A percentile compares a stretch with the other conserved stretches of the same genome.
Evolutionary conservation across 805 yeast species (phyloP).

Genomic region (Ogataea paradorogensis): DNA sequence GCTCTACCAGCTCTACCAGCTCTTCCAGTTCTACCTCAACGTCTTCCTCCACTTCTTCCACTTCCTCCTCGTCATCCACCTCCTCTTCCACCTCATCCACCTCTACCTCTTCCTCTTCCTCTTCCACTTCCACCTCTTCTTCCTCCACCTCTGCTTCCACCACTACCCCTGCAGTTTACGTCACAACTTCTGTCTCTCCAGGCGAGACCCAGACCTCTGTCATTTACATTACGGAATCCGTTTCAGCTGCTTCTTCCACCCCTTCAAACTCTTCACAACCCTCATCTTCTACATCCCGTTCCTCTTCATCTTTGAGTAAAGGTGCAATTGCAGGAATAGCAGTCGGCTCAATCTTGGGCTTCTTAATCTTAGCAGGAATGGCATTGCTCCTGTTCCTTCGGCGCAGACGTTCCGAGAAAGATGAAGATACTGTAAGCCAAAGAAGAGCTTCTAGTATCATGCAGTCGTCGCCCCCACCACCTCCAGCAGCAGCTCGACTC

Average conservation of each 20-base stretch:
- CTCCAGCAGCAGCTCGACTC: slow-evolving; percentile 5
- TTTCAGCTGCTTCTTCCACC: slow-evolving; percentile 17
- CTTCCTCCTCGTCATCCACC: slow-evolving; percentile 10
- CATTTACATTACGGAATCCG: slow-evolving; percentile 26
- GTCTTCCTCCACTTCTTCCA: slow-evolving; percentile 14
- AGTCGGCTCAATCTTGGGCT: slow-evolving; percentile 31
- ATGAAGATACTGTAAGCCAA: slow-evolving; percentile 14
- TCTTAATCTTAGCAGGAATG: slow-evolving; percentile 12
- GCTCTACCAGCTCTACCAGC: slow-evolving; percentile 21
- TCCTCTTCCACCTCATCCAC: slow-evolving; percentile 21
- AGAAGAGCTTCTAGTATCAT: slow-evolving; percentile 11
- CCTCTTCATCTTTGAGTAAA: slow-evolving; percentile 21
- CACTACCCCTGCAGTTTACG: slow-evolving; percentile 3
- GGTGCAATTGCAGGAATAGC: slow-evolving; percentile 38
- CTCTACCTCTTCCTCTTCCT: slow-evolving; percentile 17
- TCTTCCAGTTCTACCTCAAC: slow-evolving; percentile 17
- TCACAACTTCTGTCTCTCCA: slow-evolving; percentile 25
- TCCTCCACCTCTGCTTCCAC: slow-evolving; percentile 7
- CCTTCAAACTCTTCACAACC: slow-evolving; percentile 16
- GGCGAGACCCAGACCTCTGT: slow-evolving; percentile 22
- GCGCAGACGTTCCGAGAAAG: slow-evolving; percentile 20
- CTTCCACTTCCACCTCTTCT: slow-evolving; percentile 13
- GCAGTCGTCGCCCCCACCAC: slow-evolving; percentile 13
- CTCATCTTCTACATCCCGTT: slow-evolving; percentile 10
- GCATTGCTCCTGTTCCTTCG: slow-evolving; percentile 22